These are phyloP conservation scores for Colletotrichum sp. DNA, from an alignment of 2,329 filamentous ascomycete species.

Conservation along the genomic window DNA sequence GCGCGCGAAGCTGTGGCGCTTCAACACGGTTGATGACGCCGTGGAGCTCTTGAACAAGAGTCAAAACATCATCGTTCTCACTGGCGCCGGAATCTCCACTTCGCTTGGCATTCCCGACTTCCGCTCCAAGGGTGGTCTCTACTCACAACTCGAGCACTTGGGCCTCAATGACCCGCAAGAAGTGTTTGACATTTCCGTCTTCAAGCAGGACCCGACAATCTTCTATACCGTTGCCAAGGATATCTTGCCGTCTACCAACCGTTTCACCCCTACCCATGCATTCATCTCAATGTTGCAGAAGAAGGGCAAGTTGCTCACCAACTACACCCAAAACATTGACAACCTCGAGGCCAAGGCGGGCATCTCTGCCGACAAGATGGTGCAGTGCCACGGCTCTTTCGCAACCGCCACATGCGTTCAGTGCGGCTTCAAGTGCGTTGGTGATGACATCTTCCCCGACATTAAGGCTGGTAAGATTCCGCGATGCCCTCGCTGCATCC, in stretches of 20 bases:
- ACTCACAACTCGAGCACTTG: constrained; percentile 81
- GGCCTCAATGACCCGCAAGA: constrained; percentile 87
- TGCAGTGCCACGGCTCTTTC: constrained; percentile 97
- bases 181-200: constrained; percentile 90
- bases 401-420: constrained; percentile 88
- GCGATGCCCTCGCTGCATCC: constrained; percentile 74
- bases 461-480: constrained; percentile 80
- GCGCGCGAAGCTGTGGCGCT: constrained; percentile 77
- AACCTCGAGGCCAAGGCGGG: constrained; percentile 91
- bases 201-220: constrained; percentile 83
- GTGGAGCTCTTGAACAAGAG: constrained; percentile 75
- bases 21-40: constrained; percentile 89
- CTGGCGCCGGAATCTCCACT: constrained; percentile 95
- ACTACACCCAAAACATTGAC: constrained; percentile 99
- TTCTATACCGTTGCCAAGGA: constrained; percentile 94
- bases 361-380: constrained; percentile 78
- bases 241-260: constrained; percentile 81
- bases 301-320: constrained; percentile 88
- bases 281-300: constrained; percentile 92
- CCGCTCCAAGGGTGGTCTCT: constrained; percentile 90
- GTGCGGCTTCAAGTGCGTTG: constrained; percentile 76
- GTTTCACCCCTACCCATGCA: constrained; percentile 89
- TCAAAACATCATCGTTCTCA: constrained; percentile 90
- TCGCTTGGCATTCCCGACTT: constrained; percentile 98
- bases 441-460: constrained; percentile 79